Percentiles rank a stretch among this genome's conserved stretches.
Conservation (phyloP, 768 basidiomycete species). For the Tulasnella sp. region DNA sequence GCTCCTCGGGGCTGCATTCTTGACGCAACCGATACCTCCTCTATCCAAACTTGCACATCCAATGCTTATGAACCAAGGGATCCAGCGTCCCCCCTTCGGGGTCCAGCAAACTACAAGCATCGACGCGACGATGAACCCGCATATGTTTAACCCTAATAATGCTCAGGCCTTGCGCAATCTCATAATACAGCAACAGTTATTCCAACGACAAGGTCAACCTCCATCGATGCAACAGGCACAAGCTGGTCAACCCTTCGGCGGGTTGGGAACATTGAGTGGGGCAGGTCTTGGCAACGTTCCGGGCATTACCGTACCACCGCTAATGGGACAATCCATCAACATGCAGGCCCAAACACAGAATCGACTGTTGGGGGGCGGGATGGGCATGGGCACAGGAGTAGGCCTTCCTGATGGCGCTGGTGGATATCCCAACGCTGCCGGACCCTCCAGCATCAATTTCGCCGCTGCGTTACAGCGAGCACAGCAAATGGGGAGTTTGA, state of each 20-base stretch:
- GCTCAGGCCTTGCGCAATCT: neutral
- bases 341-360: slow-evolving; percentile 14
- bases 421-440: neutral
- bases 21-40: slow-evolving; percentile 6
- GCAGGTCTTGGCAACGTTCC: neutral
- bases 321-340: slow-evolving; percentile 4
- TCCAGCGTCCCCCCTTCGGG: neutral
- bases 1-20: slow-evolving; percentile 8
- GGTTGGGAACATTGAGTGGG: neutral
- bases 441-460: neutral
- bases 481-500: neutral
- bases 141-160: neutral
- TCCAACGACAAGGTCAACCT: slow-evolving; percentile 7
- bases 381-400: neutral
- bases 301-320: neutral
- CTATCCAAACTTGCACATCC: neutral
- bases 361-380: neutral
- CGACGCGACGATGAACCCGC: neutral
- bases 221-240: slow-evolving; percentile 7
- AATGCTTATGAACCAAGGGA: neutral
- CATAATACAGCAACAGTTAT: neutral
- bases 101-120: neutral
- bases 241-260: neutral
- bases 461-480: neutral
- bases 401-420: neutral